Conservation (phyloP, 352 stramenopile genomes). For the Globisporangium perplexum region DNA sequence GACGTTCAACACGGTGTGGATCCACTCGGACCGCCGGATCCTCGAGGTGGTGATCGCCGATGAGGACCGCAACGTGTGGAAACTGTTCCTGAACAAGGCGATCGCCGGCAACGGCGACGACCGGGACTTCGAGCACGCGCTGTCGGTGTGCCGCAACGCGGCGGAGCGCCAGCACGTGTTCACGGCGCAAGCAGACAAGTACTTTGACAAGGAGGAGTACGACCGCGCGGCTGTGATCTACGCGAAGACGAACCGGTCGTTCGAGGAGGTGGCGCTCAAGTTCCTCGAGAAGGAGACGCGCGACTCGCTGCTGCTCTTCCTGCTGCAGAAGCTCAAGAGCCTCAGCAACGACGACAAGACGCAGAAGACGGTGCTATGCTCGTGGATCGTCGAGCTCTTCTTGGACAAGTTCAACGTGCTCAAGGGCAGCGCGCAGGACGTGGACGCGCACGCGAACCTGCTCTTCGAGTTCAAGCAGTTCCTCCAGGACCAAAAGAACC, state of each 20-base stretch:
- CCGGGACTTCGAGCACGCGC: constrained; percentile 86
- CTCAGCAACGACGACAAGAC: constrained; percentile 83
- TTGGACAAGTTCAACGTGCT: constrained; percentile 89
- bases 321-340: constrained; percentile 86
- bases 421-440: constrained; percentile 75
- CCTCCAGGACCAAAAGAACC: constrained; percentile 82
- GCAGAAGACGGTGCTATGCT: constrained; percentile 90
- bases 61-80: constrained; percentile 92
- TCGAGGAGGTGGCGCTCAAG: constrained; percentile 89
- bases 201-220: constrained; percentile 84
- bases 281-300: constrained; percentile 87
- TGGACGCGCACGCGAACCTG: constrained; percentile 80
- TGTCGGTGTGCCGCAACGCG: constrained; percentile 77
- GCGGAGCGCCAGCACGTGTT: constrained; percentile 82
- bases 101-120: constrained; percentile 58
- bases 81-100: constrained; percentile 88
- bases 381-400: constrained; percentile 92
- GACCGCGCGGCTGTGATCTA: constrained; percentile 86
- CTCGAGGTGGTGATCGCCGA: constrained; percentile 73
- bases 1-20: constrained; percentile 80
- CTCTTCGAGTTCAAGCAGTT: constrained; percentile 92
- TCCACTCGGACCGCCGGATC: constrained; percentile 78
- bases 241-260: constrained; percentile 84
- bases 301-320: constrained; percentile 81
- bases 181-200: constrained; percentile 87